Evolutionary conservation across 352 stramenopile genomes (phyloP), one percentile per base, ranked within the genome.

Genomic region (Phytophthora rubi): DNA sequence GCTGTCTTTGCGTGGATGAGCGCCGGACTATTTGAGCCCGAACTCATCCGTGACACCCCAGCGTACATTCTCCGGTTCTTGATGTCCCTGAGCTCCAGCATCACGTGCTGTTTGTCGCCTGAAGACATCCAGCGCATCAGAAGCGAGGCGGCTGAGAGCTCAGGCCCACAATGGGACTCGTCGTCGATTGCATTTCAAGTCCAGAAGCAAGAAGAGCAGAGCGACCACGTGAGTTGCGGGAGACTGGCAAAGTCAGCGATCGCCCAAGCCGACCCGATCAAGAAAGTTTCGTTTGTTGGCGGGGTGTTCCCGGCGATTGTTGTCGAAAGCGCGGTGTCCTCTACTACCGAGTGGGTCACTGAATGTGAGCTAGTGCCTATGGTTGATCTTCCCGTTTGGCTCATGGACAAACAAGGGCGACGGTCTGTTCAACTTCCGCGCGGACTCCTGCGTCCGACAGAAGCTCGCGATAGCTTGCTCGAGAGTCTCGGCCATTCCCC

Each of bases 1-100:
- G 68, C 86, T 7, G 51, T 87, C 13, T 94, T 93, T 67, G 51
- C 73, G 4, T 94, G 85, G 82, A 37, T 94, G 16, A 35, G 44
- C 16, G 42, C 28, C 3, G 44, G 8, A 9, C 63, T 83, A 6
- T 91, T 92, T 59, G 65, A 73, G 3, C 65, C 71, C 0, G 42
- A 78, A 2, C 53, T 59, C 0, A 69, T 90, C 32, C 80, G 84
- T 16, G 81, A 85, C 30, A 86, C 74, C 1, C 76, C 83, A 15
- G 77, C 82, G 12, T 91, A 90, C 44, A 70, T 88, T 23, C 62
- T 93, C 18, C 82, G 86, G 2, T 85, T 89, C 23, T 26, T 77
- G 12, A 45, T 71, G 2, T 68, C 68, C 0, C 10, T 79, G 12
- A 74, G 60, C 59, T 63, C 60, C 21, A 71, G 42, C 16, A 63